Evolutionary conservation across 2,329 filamentous ascomycete species (phyloP).

Genomic region (Alternaria sp.): DNA sequence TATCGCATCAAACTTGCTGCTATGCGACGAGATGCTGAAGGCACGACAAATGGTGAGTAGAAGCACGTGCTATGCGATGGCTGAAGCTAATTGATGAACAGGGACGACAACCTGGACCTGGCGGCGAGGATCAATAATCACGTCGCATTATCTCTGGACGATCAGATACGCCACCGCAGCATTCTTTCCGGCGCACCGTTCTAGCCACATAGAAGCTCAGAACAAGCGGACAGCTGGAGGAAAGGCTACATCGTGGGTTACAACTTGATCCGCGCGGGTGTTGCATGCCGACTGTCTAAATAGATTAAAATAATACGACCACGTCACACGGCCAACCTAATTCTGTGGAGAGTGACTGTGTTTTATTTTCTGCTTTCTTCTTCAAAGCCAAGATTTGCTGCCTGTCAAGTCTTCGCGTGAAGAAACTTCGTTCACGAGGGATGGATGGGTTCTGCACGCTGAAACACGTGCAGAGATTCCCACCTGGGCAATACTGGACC

Average conservation of each 20-base stretch:
- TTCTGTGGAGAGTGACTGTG: not conserved
- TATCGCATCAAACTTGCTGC: constrained; percentile 91
- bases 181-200: not conserved
- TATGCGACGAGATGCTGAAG: constrained; percentile 97
- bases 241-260: not conserved
- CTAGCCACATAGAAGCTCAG: not conserved
- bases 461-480: not conserved
- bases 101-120: constrained; percentile 42
- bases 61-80: not conserved
- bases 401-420: not conserved
- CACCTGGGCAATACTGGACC: not conserved
- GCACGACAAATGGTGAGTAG: constrained; percentile 83
- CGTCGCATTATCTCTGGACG: not conserved
- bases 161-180: not conserved
- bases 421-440: not conserved
- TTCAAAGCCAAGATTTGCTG: not conserved
- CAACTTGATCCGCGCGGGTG: not conserved
- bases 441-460: not conserved
- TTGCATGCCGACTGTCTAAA: constrained; percentile 10
- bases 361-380: not conserved
- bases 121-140: constrained; percentile 20
- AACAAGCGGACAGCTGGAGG: not conserved
- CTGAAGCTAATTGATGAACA: constrained; percentile 14
- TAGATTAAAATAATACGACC: constrained; percentile 10
- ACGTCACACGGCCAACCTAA: not conserved